Conservation (phyloP, 441 rosid species). For the Daphne laureola region DNA sequence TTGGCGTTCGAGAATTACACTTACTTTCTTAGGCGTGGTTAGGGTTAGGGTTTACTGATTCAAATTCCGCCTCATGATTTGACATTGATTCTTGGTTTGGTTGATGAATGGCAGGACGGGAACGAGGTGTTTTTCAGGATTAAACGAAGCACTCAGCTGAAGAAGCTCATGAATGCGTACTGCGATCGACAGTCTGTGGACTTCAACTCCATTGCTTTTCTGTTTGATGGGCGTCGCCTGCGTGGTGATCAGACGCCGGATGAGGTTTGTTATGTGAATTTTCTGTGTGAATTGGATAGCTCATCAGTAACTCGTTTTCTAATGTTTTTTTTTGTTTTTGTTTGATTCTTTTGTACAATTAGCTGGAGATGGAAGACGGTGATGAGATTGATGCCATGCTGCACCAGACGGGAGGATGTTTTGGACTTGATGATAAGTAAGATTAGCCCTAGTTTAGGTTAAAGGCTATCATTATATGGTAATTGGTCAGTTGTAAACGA, state of each 20-base stretch:
- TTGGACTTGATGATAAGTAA: neutral
- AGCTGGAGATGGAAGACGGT: conserved; percentile 80
- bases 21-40: too few relatives aligned
- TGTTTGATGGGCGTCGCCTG: conserved; percentile 71
- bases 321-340: neutral
- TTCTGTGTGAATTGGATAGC: neutral
- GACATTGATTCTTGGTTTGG: too few relatives aligned
- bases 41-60: too few relatives aligned
- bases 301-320: neutral
- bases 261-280: conserved; percentile 30
- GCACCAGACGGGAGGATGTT: conserved; percentile 56
- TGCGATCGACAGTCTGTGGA: conserved; percentile 69
- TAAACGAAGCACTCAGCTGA: conserved; percentile 63
- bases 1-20: too few relatives aligned
- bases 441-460: too few relatives aligned
- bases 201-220: conserved; percentile 56
- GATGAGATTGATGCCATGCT: conserved; percentile 79
- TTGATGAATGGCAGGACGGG: conserved; percentile 39
- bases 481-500: too few relatives aligned
- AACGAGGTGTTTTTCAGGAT: conserved; percentile 68
- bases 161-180: conserved; percentile 61
- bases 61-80: too few relatives aligned
- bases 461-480: too few relatives aligned
- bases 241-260: conserved; percentile 70
- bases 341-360: neutral